A percentile compares a stretch with the other conserved stretches of the same genome.
Evolutionary conservation across 1,284 basidiomycete species (phyloP).

Genomic region (Pseudomicrostroma phylloplanum): DNA sequence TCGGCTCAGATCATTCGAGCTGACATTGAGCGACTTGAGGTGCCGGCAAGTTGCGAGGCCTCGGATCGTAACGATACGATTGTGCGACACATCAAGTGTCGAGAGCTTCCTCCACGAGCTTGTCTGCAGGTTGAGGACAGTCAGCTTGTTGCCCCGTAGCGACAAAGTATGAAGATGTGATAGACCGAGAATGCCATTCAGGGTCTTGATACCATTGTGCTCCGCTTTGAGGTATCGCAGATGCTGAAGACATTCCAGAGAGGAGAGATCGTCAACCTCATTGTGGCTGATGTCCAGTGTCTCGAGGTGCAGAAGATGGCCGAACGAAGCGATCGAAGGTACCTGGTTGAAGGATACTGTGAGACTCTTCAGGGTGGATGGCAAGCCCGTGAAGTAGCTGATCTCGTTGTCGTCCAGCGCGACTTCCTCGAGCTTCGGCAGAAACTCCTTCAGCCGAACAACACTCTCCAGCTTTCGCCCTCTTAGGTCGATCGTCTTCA

Average conservation of each 20-base stretch:
- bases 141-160: conserved; percentile 69
- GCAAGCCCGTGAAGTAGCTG: conserved; percentile 42
- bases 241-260: conserved; percentile 53
- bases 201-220: conserved; percentile 71
- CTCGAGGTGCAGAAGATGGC: conserved; percentile 77
- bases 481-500: conserved; percentile 71
- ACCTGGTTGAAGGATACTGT: conserved; percentile 25
- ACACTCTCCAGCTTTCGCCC: conserved; percentile 77
- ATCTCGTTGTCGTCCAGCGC: conserved; percentile 57
- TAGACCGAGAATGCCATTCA: conserved; percentile 57
- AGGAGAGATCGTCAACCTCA: conserved; percentile 63
- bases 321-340: conserved; percentile 79
- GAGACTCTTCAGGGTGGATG: conserved; percentile 29
- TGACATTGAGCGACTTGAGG: conserved; percentile 75
- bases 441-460: conserved; percentile 84
- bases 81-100: conserved; percentile 72
- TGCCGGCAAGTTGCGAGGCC: conserved; percentile 21
- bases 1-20: conserved; percentile 65
- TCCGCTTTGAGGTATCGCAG: conserved; percentile 83
- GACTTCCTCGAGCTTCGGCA: conserved; percentile 74
- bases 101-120: conserved; percentile 57
- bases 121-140: conserved; percentile 57
- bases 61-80: conserved; percentile 57
- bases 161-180: conserved; percentile 68
- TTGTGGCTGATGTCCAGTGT: conserved; percentile 86